These are phyloP conservation scores for Phytophthora sp. DNA, from an alignment of 352 stramenopile species.

Conservation along the genomic window DNA sequence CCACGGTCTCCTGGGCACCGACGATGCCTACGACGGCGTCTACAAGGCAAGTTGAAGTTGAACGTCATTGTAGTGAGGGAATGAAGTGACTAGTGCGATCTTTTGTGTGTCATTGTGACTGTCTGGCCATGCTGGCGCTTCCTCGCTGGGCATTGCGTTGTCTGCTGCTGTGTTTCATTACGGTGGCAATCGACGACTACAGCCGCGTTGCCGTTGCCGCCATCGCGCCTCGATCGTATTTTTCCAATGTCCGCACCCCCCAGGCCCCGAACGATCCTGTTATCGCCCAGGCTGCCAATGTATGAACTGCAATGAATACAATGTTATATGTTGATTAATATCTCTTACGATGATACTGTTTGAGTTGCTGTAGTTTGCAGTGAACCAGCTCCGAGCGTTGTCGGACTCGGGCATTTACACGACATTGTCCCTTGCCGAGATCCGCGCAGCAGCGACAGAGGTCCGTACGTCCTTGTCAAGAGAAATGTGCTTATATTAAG, in stretches of 20 bases:
- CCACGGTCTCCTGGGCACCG: background rate
- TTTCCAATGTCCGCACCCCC: slow-evolving; percentile 22
- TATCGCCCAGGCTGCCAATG: slow-evolving; percentile 49
- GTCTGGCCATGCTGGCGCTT: slow-evolving; percentile 2
- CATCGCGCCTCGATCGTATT: slow-evolving; percentile 39
- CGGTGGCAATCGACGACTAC: background rate
- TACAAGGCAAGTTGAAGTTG: too few relatives aligned
- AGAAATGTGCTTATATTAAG: background rate
- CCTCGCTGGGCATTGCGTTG: background rate
- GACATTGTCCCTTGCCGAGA: slow-evolving; percentile 56
- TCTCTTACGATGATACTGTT: background rate
- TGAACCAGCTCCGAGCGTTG: slow-evolving; percentile 58
- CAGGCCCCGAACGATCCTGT: slow-evolving; percentile 48
- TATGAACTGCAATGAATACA: slow-evolving; percentile 22
- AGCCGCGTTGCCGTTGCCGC: background rate
- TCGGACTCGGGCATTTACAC: slow-evolving; percentile 80
- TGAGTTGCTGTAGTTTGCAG: slow-evolving; percentile 53
- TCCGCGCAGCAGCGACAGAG: slow-evolving; percentile 63
- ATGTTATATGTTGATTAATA: background rate
- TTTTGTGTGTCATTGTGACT: slow-evolving; percentile 3
- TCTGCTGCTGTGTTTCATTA: background rate
- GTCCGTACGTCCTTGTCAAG: slow-evolving; percentile 29
- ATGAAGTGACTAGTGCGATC: slow-evolving; percentile 13
- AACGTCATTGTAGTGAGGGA: too few relatives aligned
- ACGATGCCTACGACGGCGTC: background rate